These are phyloP conservation scores for Hysterium pulicare DNA, from an alignment of 2,329 filamentous ascomycete species.

Conservation along the genomic window DNA sequence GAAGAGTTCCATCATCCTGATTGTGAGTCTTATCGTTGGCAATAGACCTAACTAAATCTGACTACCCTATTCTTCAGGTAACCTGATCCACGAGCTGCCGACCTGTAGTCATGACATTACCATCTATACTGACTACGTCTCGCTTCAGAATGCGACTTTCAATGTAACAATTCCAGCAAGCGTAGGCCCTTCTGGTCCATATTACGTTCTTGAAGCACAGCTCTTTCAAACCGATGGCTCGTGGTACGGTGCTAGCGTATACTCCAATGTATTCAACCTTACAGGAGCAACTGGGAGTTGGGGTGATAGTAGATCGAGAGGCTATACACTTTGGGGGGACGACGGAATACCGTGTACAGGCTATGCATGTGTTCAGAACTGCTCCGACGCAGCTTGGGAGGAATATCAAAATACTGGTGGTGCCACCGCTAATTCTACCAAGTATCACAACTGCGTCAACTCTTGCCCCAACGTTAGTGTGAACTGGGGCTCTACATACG, in stretches of 20 bases:
- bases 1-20: slow-evolving; percentile 11
- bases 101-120: slow-evolving; percentile 10
- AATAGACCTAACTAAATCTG: background rate
- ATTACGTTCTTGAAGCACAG: slow-evolving; percentile 12
- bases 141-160: slow-evolving; percentile 10
- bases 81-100: slow-evolving; percentile 11
- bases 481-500: slow-evolving; percentile 8
- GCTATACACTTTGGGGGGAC: slow-evolving; percentile 12
- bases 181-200: slow-evolving; percentile 12
- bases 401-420: background rate
- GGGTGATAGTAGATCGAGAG: slow-evolving; percentile 5
- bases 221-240: slow-evolving; percentile 13
- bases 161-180: slow-evolving; percentile 12
- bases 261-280: slow-evolving; percentile 13
- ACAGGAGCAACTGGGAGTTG: slow-evolving; percentile 11
- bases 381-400: slow-evolving; percentile 3
- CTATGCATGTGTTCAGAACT: slow-evolving; percentile 11
- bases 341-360: slow-evolving; percentile 10
- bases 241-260: slow-evolving; percentile 9
- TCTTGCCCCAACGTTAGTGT: slow-evolving; percentile 11
- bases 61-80: slow-evolving; percentile 5
- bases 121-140: slow-evolving; percentile 6
- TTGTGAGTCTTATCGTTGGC: slow-evolving; percentile 6
- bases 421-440: background rate
- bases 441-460: slow-evolving; percentile 10